Base-by-base conservation (phyloP, 768 basidiomycete species). In the Boletus sp. region DNA sequence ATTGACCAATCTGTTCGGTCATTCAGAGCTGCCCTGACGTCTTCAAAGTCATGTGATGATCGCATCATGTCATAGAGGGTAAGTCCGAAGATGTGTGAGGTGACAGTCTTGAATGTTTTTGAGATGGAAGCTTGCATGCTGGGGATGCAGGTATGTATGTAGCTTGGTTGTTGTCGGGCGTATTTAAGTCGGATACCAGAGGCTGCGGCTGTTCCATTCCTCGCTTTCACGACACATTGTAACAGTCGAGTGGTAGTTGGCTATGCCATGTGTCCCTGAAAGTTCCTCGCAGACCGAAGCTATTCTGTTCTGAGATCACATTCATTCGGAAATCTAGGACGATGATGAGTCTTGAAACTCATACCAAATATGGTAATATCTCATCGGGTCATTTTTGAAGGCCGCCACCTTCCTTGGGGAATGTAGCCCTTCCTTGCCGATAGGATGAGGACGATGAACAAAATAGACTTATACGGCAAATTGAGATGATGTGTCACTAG, bases 1-100 rank as follows among this genome's bases (percentile, higher is more conserved):
- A 68, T 63, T 5, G 63, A 60, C 60, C 66, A 60, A n/a, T 52
- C 41, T 6, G 35, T 58, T 4, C 63, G 47, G 9, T 60, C 58
- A n/a, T 57, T 52, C 39, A 66, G 40, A 41, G 33, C 47, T 25
- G 7, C 11, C 21, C 43, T 65, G 56, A 66, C 55, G 3, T 65
- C 65, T 39, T 60, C 42, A 42, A 66, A 66, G 51, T 65, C 64
- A 4, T 5, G 21, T 8, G 64, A 66, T 2, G 58, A 50, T 14
- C 1, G 37, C 35, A 66, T 52, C 53, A 46, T 57, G 10, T 65
- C 33, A 1, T 68, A 65, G 1, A 63, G 37, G 4, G 66, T 63
- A 3, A 60, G 21, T 27, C 15, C 7, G 13, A 58, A 56, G 13
- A 60, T 35, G n/a, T 43, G 19, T n/a, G 9, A 38, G 17, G 44